Percentiles rank a stretch among this genome's conserved stretches.
These are phyloP conservation scores for Colletotrichum musae DNA, from an alignment of 2,329 filamentous ascomycete genomes.

Conservation along the genomic window DNA sequence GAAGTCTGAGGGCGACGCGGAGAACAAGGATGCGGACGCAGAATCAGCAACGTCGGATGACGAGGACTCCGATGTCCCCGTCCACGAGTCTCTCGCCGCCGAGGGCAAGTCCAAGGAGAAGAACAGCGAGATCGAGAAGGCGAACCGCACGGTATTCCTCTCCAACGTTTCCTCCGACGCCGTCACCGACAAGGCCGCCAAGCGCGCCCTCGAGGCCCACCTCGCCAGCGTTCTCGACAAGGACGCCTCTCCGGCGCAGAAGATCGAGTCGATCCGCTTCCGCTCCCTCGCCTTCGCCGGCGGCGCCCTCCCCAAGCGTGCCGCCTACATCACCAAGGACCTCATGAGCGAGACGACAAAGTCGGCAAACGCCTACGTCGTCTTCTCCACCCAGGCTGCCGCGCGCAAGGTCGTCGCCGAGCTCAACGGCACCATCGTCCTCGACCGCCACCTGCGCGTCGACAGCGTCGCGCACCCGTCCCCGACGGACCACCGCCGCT, in stretches of 20 bases:
- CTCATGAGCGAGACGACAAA: conserved; percentile 93
- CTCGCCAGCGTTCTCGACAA: conserved; percentile 80
- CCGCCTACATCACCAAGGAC: conserved; percentile 92
- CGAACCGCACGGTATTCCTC: conserved; percentile 90
- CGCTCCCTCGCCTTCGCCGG: conserved; percentile 90
- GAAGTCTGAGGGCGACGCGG: conserved; percentile 50
- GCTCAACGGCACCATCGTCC: conserved; percentile 87
- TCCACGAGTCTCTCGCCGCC: conserved; percentile 71
- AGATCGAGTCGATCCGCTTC: conserved; percentile 92
- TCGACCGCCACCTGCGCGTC: conserved; percentile 90
- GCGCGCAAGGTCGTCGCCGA: conserved; percentile 82
- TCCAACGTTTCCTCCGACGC: conserved; percentile 89
- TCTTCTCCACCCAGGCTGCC: conserved; percentile 83
- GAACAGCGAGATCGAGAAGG: conserved; percentile 81
- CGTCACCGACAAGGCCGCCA: conserved; percentile 85
- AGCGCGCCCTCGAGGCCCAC: conserved; percentile 83
- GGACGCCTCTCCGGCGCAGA: conserved; percentile 71
- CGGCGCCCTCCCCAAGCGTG: conserved; percentile 86
- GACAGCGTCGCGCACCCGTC: conserved; percentile 92
- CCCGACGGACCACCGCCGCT: conserved; percentile 86
- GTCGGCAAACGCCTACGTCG: conserved; percentile 93
- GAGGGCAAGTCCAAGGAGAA: conserved; percentile 63
- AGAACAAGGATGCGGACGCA: conserved; percentile 64
- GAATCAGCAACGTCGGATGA: conserved; percentile 49
- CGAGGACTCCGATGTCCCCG: conserved; percentile 54